These are phyloP conservation scores for Pseudodiploospora longispora DNA, from an alignment of 2,329 filamentous ascomycete genomes.

Conservation along the genomic window DNA sequence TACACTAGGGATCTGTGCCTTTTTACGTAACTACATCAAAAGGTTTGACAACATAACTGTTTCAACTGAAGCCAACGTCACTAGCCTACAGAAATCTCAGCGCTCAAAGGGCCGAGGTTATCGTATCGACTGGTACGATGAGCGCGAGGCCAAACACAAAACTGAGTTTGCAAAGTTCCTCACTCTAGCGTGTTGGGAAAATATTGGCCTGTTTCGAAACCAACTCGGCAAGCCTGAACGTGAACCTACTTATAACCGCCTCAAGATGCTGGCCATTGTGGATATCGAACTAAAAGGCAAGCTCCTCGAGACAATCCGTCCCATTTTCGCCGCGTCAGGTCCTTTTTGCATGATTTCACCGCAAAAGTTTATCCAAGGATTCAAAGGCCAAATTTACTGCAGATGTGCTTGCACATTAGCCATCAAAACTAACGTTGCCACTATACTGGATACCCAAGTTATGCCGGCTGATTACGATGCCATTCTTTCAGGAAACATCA, in stretches of 20 bases:
- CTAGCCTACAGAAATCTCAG: background rate
- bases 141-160: background rate
- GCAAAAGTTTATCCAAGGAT: background rate
- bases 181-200: conserved; percentile 2
- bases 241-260: conserved; percentile 1
- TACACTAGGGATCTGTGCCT: conserved; percentile 1
- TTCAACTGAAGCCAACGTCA: background rate
- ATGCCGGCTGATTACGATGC: background rate
- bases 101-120: background rate
- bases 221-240: background rate
- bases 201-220: background rate
- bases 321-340: conserved; percentile 2
- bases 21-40: background rate
- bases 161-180: background rate
- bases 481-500: background rate
- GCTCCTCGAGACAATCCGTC: background rate
- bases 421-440: conserved; percentile 1
- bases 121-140: background rate
- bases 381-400: background rate
- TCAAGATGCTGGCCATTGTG: conserved; percentile 1
- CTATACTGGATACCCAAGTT: background rate
- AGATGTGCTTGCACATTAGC: conserved; percentile 4
- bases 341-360: conserved; percentile 4
- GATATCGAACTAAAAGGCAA: background rate
- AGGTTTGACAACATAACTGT: background rate